Evolutionary conservation across 2,329 filamentous ascomycete genomes (phyloP).

Genomic region (Penicillium occitanis): DNA sequence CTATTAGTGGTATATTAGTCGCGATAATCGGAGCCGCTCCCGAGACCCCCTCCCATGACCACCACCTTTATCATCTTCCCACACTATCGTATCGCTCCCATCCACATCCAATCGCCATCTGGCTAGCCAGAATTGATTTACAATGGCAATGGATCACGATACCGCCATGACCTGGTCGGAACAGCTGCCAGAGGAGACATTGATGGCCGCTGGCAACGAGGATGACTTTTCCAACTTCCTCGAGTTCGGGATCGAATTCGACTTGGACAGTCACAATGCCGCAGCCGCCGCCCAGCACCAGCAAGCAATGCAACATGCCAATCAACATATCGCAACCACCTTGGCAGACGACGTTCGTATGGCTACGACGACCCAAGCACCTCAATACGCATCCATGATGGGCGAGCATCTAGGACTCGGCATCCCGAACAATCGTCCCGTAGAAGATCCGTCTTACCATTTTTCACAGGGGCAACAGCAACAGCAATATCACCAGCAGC

Average conservation of each 20-base stretch:
- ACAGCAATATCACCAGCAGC: slow-evolving; percentile 30
- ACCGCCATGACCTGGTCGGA: slow-evolving; percentile 42
- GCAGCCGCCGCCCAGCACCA: slow-evolving; percentile 30
- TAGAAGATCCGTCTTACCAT: slow-evolving; percentile 28
- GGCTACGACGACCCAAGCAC: slow-evolving; percentile 28
- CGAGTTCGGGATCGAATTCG: slow-evolving; percentile 50
- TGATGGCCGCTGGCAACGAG: slow-evolving; percentile 41
- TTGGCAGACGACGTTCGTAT: slow-evolving; percentile 30
- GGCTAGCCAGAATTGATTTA: not conserved
- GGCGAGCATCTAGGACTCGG: slow-evolving; percentile 37
- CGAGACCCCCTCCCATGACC: slow-evolving; percentile 10
- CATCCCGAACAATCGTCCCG: slow-evolving; percentile 25
- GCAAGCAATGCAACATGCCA: slow-evolving; percentile 32
- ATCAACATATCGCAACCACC: slow-evolving; percentile 36
- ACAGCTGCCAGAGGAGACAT: slow-evolving; percentile 39
- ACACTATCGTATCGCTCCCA: not conserved
- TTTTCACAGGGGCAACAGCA: slow-evolving; percentile 28
- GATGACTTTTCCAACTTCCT: slow-evolving; percentile 53
- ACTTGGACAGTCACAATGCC: slow-evolving; percentile 42
- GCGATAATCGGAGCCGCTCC: slow-evolving; percentile 12
- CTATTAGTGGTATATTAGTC: not conserved
- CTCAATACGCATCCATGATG: slow-evolving; percentile 35
- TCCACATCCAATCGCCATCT: not conserved
- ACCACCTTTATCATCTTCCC: slow-evolving; percentile 3
- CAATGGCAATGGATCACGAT: slow-evolving; percentile 40